phyloP scores from a whole-genome alignment of 768 basidiomycete genomes.

The Trametes cinnabarina region DNA sequence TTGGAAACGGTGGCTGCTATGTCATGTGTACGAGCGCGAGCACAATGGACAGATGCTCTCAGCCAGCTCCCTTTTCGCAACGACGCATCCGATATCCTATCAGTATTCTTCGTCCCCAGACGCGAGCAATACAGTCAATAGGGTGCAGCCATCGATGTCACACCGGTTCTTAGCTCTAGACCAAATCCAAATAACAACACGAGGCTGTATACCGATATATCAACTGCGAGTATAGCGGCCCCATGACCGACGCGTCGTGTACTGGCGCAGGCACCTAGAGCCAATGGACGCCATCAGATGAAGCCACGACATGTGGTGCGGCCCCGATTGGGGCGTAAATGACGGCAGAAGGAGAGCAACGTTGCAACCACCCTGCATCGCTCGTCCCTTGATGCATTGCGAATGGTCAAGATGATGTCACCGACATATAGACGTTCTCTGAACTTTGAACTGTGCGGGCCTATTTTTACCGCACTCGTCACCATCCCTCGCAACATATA shows the following conservation, averaged over 20 bases:
- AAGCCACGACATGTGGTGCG: background rate
- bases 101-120: background rate
- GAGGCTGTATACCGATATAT: background rate
- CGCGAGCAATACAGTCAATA: background rate
- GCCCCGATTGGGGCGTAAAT: background rate
- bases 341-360: conserved; percentile 9
- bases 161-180: background rate
- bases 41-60: too few species aligned
- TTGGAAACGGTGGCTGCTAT: background rate
- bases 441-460: background rate
- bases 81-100: too few species aligned
- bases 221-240: background rate
- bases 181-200: background rate
- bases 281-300: background rate
- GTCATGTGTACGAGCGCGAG: too few species aligned
- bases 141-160: background rate
- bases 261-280: background rate
- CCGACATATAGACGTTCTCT: background rate
- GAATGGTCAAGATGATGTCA: conserved; percentile 13
- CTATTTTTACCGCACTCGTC: conserved; percentile 5
- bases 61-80: too few species aligned
- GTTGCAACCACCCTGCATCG: conserved; percentile 4
- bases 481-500: background rate
- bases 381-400: conserved; percentile 4
- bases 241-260: background rate